Percentiles rank a stretch among this genome's conserved stretches.
Conservation (phyloP, 768 basidiomycete species). For the Porphyrellus cyaneotinctus region DNA sequence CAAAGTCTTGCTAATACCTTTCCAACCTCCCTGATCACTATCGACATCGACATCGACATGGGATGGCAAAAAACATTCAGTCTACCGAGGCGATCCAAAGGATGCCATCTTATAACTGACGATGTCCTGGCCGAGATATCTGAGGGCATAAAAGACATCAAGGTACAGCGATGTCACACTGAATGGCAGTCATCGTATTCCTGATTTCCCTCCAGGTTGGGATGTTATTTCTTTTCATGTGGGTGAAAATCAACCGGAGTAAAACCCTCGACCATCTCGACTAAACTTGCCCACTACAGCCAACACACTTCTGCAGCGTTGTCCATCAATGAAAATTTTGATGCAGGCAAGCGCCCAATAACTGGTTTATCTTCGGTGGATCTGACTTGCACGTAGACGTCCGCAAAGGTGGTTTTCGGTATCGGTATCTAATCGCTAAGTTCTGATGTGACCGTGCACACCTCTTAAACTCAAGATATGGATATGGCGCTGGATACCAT, state of each 20-base stretch:
- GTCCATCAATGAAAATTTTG: conserved; percentile 88
- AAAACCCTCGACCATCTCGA: neutral
- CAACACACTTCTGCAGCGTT: conserved; percentile 78
- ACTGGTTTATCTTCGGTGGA: neutral
- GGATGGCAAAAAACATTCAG: conserved; percentile 88
- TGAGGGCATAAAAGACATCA: conserved; percentile 61
- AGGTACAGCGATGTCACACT: conserved; percentile 38
- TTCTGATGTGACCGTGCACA: conserved; percentile 29
- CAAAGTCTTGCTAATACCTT: too few species aligned
- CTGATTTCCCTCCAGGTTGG: conserved; percentile 51
- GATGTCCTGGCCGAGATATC: conserved; percentile 65
- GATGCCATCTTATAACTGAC: conserved; percentile 82
- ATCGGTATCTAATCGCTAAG: neutral
- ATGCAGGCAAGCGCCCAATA: conserved; percentile 51
- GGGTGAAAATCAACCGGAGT: conserved; percentile 23
- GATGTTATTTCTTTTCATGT: conserved; percentile 89
- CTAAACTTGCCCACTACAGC: conserved; percentile 36
- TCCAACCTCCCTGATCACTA: neutral
- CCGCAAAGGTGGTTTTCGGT: conserved; percentile 37
- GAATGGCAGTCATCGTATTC: neutral
- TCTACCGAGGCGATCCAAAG: conserved; percentile 49
- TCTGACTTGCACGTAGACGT: conserved; percentile 34
- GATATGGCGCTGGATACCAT: conserved; percentile 89
- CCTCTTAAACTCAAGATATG: conserved; percentile 62
- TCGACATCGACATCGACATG: conserved; percentile 41